phyloP scores from a whole-genome alignment of 495 filamentous ascomycete genomes.

The Lophium mytilinum region DNA sequence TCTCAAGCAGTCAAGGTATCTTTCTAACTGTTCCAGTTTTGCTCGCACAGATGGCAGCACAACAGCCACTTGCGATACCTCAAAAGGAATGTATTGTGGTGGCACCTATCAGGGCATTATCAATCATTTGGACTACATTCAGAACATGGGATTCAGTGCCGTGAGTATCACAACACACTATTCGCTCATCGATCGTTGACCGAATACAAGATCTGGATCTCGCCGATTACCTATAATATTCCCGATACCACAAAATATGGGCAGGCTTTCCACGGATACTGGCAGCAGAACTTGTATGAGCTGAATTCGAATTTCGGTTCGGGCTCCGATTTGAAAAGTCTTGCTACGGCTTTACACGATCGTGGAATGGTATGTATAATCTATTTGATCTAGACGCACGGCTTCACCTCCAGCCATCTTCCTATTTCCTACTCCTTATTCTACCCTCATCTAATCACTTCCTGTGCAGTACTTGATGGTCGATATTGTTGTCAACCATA shows the following conservation, averaged over 20 bases:
- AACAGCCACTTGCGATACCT: constrained; percentile 45
- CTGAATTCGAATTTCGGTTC: constrained; percentile 62
- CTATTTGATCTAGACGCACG: background rate
- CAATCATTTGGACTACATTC: constrained; percentile 61
- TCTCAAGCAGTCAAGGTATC: background rate
- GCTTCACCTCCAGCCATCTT: too few relatives aligned
- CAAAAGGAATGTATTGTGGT: constrained; percentile 56
- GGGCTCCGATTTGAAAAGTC: constrained; percentile 52
- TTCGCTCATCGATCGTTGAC: background rate
- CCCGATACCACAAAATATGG: constrained; percentile 36
- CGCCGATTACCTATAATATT: constrained; percentile 60
- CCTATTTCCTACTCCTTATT: too few relatives aligned
- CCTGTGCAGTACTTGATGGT: constrained; percentile 56
- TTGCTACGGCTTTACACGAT: constrained; percentile 51
- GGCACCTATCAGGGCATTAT: constrained; percentile 69
- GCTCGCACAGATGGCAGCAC: constrained; percentile 59
- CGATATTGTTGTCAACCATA: constrained; percentile 72
- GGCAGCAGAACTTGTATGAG: constrained; percentile 59
- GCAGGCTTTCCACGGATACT: constrained; percentile 61
- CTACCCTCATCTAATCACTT: background rate
- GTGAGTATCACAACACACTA: constrained; percentile 28
- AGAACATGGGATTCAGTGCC: constrained; percentile 72
- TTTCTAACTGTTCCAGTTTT: constrained; percentile 39
- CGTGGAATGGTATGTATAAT: constrained; percentile 46
- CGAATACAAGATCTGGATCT: constrained; percentile 58